Evolutionary conservation across 371 early-diverging fungal species (phyloP).

Genomic region (Mucor sp.): DNA sequence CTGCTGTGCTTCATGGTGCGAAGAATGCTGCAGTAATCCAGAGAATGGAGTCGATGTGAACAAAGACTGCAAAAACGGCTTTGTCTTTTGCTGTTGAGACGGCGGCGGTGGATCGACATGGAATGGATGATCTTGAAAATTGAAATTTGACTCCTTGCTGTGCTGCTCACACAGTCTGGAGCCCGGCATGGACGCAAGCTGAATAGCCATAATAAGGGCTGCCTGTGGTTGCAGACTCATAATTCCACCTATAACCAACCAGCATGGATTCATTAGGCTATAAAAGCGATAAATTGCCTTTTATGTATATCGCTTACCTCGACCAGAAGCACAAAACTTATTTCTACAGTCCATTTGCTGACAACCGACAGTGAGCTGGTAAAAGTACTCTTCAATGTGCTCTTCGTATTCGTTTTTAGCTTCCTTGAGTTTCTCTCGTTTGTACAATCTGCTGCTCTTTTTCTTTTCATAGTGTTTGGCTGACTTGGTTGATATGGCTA

Average conservation of each 20-base stretch:
- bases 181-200: slow-evolving; percentile 43
- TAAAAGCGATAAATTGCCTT: background rate
- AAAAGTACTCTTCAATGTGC: slow-evolving; percentile 38
- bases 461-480: background rate
- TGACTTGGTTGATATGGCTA: slow-evolving; percentile 8
- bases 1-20: background rate
- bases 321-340: slow-evolving; percentile 46
- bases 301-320: slow-evolving; percentile 27
- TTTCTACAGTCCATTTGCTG: slow-evolving; percentile 38
- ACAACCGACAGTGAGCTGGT: slow-evolving; percentile 48
- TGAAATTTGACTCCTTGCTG: background rate
- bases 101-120: background rate
- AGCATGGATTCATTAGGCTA: background rate
- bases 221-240: slow-evolving; percentile 47
- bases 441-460: slow-evolving; percentile 17
- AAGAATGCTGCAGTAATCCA: slow-evolving; percentile 8
- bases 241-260: slow-evolving; percentile 28
- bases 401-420: slow-evolving; percentile 42
- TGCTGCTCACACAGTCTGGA: slow-evolving; percentile 28
- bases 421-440: slow-evolving; percentile 33
- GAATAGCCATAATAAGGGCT: slow-evolving; percentile 49
- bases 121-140: background rate
- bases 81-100: slow-evolving; percentile 5
- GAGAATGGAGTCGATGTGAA: slow-evolving; percentile 33
- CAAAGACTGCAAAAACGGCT: slow-evolving; percentile 41